Evolutionary conservation across 805 yeast species (phyloP).

Genomic region (Candida ortonii): DNA sequence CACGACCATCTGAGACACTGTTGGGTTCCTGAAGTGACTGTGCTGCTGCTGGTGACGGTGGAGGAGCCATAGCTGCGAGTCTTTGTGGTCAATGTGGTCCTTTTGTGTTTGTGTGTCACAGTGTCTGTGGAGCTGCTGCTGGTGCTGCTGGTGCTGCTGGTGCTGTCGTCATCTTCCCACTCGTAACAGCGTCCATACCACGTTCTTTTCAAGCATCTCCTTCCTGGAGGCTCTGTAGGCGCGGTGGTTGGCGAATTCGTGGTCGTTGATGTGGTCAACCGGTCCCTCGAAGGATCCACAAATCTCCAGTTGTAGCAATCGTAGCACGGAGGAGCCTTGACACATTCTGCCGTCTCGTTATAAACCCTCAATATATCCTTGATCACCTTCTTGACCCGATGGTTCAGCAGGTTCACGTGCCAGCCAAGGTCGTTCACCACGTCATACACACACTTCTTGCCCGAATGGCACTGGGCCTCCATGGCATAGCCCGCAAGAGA

Average conservation of each 20-base stretch:
- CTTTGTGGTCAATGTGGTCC: slow-evolving; percentile 6
- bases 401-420: slow-evolving; percentile 85
- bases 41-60: neutral
- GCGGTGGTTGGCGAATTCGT: slow-evolving; percentile 22
- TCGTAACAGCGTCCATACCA: slow-evolving; percentile 59
- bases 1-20: slow-evolving; percentile 20
- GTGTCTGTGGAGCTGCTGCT: too few species aligned
- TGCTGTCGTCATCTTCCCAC: slow-evolving; percentile 34
- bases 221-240: slow-evolving; percentile 32
- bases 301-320: slow-evolving; percentile 91
- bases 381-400: slow-evolving; percentile 85
- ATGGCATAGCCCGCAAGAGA: slow-evolving; percentile 93
- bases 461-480: slow-evolving; percentile 95
- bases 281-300: slow-evolving; percentile 45
- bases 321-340: slow-evolving; percentile 74
- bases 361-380: slow-evolving; percentile 72
- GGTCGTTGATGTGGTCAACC: slow-evolving; percentile 27
- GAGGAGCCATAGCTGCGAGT: slow-evolving; percentile 3
- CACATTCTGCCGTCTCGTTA: slow-evolving; percentile 75
- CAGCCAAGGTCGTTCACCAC: slow-evolving; percentile 87
- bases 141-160: too few species aligned
- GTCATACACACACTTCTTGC: slow-evolving; percentile 83
- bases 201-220: slow-evolving; percentile 51
- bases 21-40: slow-evolving; percentile 3
- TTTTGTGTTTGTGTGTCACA: too few species aligned